Evolutionary conservation across 2,329 filamentous ascomycete genomes (phyloP), one percentile per base, ranked within the genome.

Genomic region (Calonectria multiphialidica): DNA sequence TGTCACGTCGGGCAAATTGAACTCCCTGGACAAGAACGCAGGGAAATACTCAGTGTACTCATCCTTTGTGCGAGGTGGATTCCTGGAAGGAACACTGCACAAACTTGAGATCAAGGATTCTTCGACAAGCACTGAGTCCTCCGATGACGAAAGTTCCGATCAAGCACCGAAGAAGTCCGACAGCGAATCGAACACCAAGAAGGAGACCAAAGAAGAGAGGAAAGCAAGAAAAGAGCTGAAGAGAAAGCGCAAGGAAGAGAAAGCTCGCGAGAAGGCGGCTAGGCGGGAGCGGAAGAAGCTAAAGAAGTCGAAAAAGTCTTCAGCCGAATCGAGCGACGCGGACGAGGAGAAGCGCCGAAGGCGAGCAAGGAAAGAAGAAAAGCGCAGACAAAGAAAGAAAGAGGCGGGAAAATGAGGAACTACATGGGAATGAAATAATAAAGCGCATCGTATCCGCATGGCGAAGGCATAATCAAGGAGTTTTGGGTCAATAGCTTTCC

Each of bases 41-140:
- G 84, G 84, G 23, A 90, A 89, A 76, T 91, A 92, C 83, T 92
- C 90, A 0, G 86, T 98, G 9, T 98, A 98, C 81, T 90, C 92
- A 10, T 93, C 92, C 63, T 98, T 99, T 81, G 95, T 98, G 28
- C 91, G 90, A 74, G 97, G 97, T 10, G 94, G 95, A 67, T 87
- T 91, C 25, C 87, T 98, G 69, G 87, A 90, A 47, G 95, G 96
- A 3, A 97, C 95, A 3, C 83, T 95, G 40, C 79, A 79, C 16
- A 76, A 77, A 15, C 64, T 80, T 12, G 61, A 77, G 72, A 72
- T 76, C 68, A 76, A 79, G 78, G 78, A 78, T 35, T 78, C 74
- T 9, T 72, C 77, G 3, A 49, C 55, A 40, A 80, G 79, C 63
- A 70, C 64, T 33, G 77, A 80, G 10, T 80, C 80, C 1, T 79